Evolutionary conservation across 2,329 filamentous ascomycete genomes (phyloP).

Genomic region (Byssothecium circinans): DNA sequence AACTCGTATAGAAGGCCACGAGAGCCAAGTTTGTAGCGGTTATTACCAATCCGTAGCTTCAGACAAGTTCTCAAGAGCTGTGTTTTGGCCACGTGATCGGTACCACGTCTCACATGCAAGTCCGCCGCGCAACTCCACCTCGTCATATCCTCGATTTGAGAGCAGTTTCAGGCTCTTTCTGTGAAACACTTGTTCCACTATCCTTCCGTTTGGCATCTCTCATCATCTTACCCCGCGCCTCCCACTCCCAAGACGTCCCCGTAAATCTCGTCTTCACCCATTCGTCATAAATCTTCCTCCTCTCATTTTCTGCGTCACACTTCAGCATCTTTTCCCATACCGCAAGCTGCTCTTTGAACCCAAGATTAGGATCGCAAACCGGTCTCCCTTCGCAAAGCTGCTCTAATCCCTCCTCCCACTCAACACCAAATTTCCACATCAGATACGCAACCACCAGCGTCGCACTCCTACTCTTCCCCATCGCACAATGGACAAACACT

Average conservation of each 20-base stretch:
- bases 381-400: conserved; percentile 37
- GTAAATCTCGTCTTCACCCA: conserved; percentile 38
- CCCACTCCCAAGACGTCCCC: conserved; percentile 45
- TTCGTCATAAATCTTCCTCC: conserved; percentile 32
- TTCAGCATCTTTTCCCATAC: conserved; percentile 35
- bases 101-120: too few relatives aligned
- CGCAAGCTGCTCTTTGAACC: conserved; percentile 38
- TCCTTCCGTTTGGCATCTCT: conserved; percentile 1
- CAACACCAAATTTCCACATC: conserved; percentile 31
- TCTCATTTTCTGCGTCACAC: conserved; percentile 15
- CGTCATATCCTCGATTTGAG: too few relatives aligned
- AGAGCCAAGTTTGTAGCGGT: too few relatives aligned
- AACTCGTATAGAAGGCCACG: too few relatives aligned
- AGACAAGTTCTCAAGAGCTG: too few relatives aligned
- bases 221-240: conserved; percentile 15
- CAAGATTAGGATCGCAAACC: conserved; percentile 38
- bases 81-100: too few relatives aligned
- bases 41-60: too few relatives aligned
- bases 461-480: conserved; percentile 39
- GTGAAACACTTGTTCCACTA: too few relatives aligned
- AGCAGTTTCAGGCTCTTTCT: too few relatives aligned
- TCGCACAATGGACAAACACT: conserved; percentile 40
- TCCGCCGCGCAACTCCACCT: too few relatives aligned
- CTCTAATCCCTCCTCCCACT: conserved; percentile 21
- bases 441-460: conserved; percentile 38